phyloP scores from a whole-genome alignment of 345 rosid genomes.

The Fremontodendron californicum region DNA sequence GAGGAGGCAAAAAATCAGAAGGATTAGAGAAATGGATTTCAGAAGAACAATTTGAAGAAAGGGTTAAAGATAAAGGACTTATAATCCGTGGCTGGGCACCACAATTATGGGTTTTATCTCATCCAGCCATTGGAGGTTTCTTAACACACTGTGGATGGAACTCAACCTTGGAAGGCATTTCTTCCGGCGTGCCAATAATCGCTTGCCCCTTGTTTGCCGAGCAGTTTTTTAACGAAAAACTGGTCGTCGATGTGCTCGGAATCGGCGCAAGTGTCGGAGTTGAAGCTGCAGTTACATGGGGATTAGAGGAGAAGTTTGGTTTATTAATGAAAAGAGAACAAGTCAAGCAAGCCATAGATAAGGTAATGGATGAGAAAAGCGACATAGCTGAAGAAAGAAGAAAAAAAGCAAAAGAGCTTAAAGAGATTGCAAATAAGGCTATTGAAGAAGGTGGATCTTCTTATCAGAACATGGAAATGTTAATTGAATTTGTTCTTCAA shows the following conservation, averaged over 20 bases:
- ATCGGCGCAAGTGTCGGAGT: constrained; percentile 44
- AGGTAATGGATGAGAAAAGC: constrained; percentile 21
- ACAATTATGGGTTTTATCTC: constrained; percentile 46
- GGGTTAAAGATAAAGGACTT: constrained; percentile 40
- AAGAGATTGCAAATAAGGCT: constrained; percentile 9
- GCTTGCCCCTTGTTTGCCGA: constrained; percentile 41
- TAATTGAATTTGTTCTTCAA: constrained; percentile 10
- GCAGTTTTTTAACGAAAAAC: constrained; percentile 32
- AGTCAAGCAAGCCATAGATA: constrained; percentile 27
- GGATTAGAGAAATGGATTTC: constrained; percentile 8
- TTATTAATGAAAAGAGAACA: constrained; percentile 22
- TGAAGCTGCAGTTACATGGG: constrained; percentile 28
- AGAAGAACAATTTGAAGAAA: constrained; percentile 34
- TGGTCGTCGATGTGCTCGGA: constrained; percentile 34
- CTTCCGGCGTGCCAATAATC: constrained; percentile 34
- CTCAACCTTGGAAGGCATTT: constrained; percentile 44
- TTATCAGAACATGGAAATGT: constrained; percentile 11
- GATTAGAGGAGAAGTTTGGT: constrained; percentile 37
- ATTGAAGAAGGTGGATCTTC: constrained; percentile 27
- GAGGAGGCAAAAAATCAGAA: constrained; percentile 2
- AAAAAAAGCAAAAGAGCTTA: constrained; percentile 13
- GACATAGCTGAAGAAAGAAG: constrained; percentile 19
- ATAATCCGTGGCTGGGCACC: constrained; percentile 60
- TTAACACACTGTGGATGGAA: constrained; percentile 67
- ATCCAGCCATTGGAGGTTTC: constrained; percentile 44